These are phyloP conservation scores for Syzygium grande DNA, from an alignment of 345 rosid genomes.

Conservation along the genomic window DNA sequence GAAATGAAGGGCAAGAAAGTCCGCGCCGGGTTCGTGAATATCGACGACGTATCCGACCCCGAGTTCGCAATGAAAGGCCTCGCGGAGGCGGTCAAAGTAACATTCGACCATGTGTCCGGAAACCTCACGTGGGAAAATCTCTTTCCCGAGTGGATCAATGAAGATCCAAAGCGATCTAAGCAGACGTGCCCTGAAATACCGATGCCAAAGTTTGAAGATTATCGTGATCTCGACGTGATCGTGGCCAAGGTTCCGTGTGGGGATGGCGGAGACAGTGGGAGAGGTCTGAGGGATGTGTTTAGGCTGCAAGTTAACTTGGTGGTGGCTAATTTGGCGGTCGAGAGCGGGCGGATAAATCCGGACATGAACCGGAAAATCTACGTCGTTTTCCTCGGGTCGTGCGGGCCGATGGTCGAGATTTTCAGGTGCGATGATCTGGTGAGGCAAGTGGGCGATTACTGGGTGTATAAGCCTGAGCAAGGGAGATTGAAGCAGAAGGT, in stretches of 20 bases:
- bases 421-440: slow-evolving; percentile 67
- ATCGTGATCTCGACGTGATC: slow-evolving; percentile 47
- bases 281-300: slow-evolving; percentile 44
- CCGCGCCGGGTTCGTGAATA: slow-evolving; percentile 56
- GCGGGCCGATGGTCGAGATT: slow-evolving; percentile 82
- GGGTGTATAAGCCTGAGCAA: slow-evolving; percentile 68
- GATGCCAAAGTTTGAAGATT: slow-evolving; percentile 35
- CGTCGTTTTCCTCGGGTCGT: slow-evolving; percentile 49
- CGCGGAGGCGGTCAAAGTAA: slow-evolving; percentile 17
- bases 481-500: slow-evolving; percentile 50
- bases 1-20: slow-evolving; percentile 15
- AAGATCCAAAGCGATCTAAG: slow-evolving; percentile 16
- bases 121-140: slow-evolving; percentile 44
- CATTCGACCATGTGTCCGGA: slow-evolving; percentile 22
- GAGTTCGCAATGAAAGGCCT: slow-evolving; percentile 8
- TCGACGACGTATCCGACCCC: slow-evolving; percentile 3
- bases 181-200: slow-evolving; percentile 67
- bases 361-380: slow-evolving; percentile 16
- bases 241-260: slow-evolving; percentile 64
- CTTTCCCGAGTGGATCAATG: slow-evolving; percentile 75
- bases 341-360: slow-evolving; percentile 16
- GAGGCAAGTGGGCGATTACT: slow-evolving; percentile 35
- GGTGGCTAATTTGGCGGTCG: slow-evolving; percentile 62
- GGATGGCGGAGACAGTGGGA: slow-evolving; percentile 17
- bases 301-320: slow-evolving; percentile 79